These are phyloP conservation scores for Xylaria sp. DNA, from an alignment of 2,329 filamentous ascomycete genomes.

Conservation along the genomic window DNA sequence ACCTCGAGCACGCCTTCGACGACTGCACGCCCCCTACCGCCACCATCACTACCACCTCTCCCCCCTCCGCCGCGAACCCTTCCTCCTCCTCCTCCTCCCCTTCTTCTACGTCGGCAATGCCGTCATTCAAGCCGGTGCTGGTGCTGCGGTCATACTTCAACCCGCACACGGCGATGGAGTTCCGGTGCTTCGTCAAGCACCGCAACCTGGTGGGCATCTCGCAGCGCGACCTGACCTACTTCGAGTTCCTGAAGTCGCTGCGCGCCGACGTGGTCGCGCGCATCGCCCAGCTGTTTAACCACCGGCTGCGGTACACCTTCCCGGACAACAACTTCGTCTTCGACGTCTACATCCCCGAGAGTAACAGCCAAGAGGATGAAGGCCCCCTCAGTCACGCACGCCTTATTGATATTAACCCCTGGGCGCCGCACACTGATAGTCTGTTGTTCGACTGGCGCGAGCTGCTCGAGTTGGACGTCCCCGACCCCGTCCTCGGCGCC, in stretches of 20 bases:
- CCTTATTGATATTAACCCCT: constrained; percentile 93
- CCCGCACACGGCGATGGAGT: constrained; percentile 89
- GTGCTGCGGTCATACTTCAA: constrained; percentile 87
- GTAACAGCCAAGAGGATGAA: constrained; percentile 50
- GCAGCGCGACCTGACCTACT: constrained; percentile 89
- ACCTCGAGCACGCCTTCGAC: constrained; percentile 91
- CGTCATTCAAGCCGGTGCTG: constrained; percentile 71
- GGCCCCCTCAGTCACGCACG: constrained; percentile 75
- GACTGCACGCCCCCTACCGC: constrained; percentile 60
- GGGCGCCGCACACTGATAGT: constrained; percentile 86
- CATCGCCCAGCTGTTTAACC: constrained; percentile 77
- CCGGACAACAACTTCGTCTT: constrained; percentile 84
- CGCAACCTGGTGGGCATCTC: constrained; percentile 79
- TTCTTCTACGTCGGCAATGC: constrained; percentile 43
- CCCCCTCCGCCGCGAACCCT: constrained; percentile 42
- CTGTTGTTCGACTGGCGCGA: constrained; percentile 90
- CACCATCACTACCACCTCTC: constrained; percentile 45
- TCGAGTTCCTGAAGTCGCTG: constrained; percentile 73
- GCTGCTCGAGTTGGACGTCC: constrained; percentile 72
- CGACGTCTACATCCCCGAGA: constrained; percentile 86
- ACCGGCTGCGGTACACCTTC: constrained; percentile 74
- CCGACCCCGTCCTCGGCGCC: constrained; percentile 57
- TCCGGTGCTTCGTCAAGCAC: constrained; percentile 91
- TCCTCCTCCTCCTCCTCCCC: constrained; percentile 50
- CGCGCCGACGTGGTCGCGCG: constrained; percentile 66